These are phyloP conservation scores for Calonectria multiphialidica DNA, from an alignment of 2,329 filamentous ascomycete genomes.

Conservation along the genomic window DNA sequence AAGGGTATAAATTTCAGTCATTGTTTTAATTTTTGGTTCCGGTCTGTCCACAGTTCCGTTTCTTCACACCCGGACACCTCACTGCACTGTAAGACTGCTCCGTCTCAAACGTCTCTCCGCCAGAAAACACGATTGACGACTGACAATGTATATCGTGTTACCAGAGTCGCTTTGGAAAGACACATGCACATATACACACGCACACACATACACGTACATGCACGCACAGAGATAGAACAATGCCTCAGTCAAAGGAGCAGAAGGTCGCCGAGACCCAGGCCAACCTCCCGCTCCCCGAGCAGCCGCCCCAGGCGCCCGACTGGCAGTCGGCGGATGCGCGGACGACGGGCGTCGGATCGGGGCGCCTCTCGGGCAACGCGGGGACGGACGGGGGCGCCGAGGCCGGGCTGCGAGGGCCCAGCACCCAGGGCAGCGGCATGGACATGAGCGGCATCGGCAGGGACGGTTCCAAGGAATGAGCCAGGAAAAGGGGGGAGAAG, in stretches of 20 bases:
- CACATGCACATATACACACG: too few species aligned
- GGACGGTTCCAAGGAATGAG: conserved; percentile 56
- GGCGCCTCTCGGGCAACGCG: conserved; percentile 64
- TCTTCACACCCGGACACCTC: not conserved
- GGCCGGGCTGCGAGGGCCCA: conserved; percentile 68
- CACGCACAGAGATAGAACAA: conserved; percentile 34
- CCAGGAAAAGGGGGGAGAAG: not conserved
- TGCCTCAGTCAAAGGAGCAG: conserved; percentile 68
- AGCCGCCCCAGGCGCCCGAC: conserved; percentile 82
- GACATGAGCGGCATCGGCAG: conserved; percentile 73
- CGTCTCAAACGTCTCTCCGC: not conserved
- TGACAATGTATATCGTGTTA: not conserved
- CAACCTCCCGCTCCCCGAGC: conserved; percentile 84
- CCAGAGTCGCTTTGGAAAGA: not conserved
- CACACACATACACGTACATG: too few species aligned
- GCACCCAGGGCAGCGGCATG: conserved; percentile 66
- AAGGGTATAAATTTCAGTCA: not conserved
- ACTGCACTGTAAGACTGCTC: too few species aligned
- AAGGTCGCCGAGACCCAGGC: conserved; percentile 76
- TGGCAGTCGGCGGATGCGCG: conserved; percentile 79
- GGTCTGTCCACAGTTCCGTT: not conserved
- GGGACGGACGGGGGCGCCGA: conserved; percentile 62
- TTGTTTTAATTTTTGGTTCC: not conserved
- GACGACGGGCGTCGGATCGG: conserved; percentile 78
- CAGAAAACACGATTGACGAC: not conserved